Base-by-base conservation (phyloP, 352 stramenopile genomes). In the Phytopythium kandeliae region DNA sequence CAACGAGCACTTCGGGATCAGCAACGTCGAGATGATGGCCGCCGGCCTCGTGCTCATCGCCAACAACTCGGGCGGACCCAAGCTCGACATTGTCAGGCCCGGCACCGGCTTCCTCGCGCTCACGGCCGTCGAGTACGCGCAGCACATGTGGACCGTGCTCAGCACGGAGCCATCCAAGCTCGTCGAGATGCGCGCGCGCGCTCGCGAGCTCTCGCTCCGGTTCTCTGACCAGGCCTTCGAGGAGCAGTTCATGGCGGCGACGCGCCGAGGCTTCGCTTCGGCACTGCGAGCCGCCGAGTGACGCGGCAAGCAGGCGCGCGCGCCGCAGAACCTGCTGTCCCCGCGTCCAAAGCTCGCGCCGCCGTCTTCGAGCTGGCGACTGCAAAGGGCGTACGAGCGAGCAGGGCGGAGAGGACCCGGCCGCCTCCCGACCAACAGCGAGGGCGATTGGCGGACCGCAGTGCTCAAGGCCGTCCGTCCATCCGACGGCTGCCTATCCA, bases 1-100 rank as follows among this genome's bases (percentile, higher is more conserved):
- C 78, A 99, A 99, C 54, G 97, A 99, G 69, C 97, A 99, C 71
- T 99, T 99, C 80, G 97, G 97, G 9, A 99, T 99, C 67, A 96
- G 96, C 45, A 95, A 99, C 30, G 97, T 99, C 38, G 97, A 99
- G 78, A 99, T 99, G 95, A 98, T 99, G 94, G 91, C 96, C 10
- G 92, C 97, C 2, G 96, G 97, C 12, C 69, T 99, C 51, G 69
- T 99, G 1, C 82, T 96, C 0, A 72, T 99, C 8, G 97, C 97
- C 6, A 98, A 99, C 73, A 89, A 99, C 63, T 98, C 92, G 8
- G 97, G 97, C 37, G 97, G 97, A 0, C 97, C 97, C 1, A 87
- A 95, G 46, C 77, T 76, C 13, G 95, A 98, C 54, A 98, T 98
- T 56, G 82, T 98, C 4, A 79, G 85, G 46, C 67, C 70, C 5